Base-by-base conservation (phyloP, 2,329 filamentous ascomycete genomes). In the Monilinia fructicola region DNA sequence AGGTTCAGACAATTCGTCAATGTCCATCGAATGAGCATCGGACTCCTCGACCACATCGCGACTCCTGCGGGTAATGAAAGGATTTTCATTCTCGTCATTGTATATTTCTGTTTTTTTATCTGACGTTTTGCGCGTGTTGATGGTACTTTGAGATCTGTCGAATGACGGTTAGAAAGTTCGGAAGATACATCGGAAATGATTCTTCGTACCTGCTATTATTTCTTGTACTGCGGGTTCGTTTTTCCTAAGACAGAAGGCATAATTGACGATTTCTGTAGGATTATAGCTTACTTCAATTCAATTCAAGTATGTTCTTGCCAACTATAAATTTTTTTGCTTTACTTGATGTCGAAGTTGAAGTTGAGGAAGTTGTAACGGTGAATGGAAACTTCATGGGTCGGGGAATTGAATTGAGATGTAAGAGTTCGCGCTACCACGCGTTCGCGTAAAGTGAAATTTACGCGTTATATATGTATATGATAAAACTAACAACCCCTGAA, bases 1-100 rank as follows among this genome's bases (percentile, higher is more conserved):
- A 72, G 63, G 70, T 69, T 66, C 74, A 69, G 68, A 58, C 50
- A 69, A 64, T 56, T 71, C 79, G 60, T 82, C 80, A 69, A 84
- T 77, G 44, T 81, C 78, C 75, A 81, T 79, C 64, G 76, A 75
- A 69, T 79, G 76, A 69, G 76, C 78, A 74, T 81, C 75, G 67
- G 74, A 77, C 70, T 61, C 48, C 18, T 56, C 65, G 59, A 66
- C 68, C 71, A 69, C 69, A 67, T 76, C 72, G 67, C 74, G 76
- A 26, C 66, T 68, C 44, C 72, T 67, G 26, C 69, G 77, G 9
- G 76, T 78, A 61, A 80, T 71, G 67, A 85, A 83, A 2, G 85
- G 85, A 66, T 90, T 87, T 69, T 84, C 80, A 71, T 92, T 90
- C 77, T 93, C 90, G 71, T 90, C 85, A 71, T 89, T 87, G 73